Base-by-base conservation (phyloP, 345 rosid genomes). In the Streptanthus diversifolius region DNA sequence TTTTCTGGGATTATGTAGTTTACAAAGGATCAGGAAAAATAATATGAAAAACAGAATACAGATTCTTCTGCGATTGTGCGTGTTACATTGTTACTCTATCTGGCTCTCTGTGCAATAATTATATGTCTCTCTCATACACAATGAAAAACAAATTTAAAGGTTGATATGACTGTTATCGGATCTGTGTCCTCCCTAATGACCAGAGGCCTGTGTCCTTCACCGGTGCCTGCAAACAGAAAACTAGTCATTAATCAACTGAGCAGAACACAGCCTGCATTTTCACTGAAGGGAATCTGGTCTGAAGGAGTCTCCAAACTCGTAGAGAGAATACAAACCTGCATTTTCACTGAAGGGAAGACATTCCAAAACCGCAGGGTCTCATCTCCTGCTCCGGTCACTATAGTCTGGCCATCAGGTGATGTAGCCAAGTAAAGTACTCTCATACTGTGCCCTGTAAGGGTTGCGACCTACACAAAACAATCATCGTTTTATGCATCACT, bases 361-460 rank as follows among this genome's bases (percentile, higher is more conserved):
- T 91, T 88, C 98, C 99, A 91, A 77, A 95, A 95, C 45, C 99
- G 74, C 63, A 95, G 62, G 11, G 97, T 95, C 82, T 95, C 99
- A 52, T 95, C 99, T 52, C 99, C 99, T 44, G 99, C 99, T 75
- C 99, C 98, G 0, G 97, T 95, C 64, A 95, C 98, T 79, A 91
- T 92, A 22, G 99, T 95, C 91, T 91, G 97, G 10, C 99, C 99
- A 74, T 91, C 93, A 1, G 98, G 97, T 14, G 99, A 91, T 69
- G 79, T 87, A 54, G 96, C 96, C 40, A 95, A 92, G 72, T 91
- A 95, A 65, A 95, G 96, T 13, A 95, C 99, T 68, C 99, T 86
- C 77, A 90, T 56, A 76, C 96, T 88, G 77, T 95, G 99, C 12
- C 99, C 99, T 4, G 91, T 87, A 64, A 95, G 86, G 29, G 92